Evolutionary conservation across 345 rosid species (phyloP).

Genomic region (Corymbia maculata): DNA sequence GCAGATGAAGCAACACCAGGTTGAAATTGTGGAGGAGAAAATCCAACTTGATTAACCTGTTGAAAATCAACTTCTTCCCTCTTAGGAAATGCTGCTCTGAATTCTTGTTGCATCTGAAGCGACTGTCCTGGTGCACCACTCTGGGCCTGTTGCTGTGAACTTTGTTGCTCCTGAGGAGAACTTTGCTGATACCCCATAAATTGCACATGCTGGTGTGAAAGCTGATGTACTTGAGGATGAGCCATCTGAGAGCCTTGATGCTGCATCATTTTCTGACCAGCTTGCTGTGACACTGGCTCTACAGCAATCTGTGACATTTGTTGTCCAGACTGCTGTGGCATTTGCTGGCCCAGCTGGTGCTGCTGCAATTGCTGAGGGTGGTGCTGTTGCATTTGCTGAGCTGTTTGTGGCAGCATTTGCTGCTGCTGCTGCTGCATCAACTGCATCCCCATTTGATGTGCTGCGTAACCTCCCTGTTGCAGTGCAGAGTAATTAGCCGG

Average conservation of each 20-base stretch:
- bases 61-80: conserved; percentile 55
- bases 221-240: conserved; percentile 47
- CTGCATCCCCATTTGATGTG: conserved; percentile 45
- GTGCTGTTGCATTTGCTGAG: conserved; percentile 50
- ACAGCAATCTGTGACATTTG: conserved; percentile 33
- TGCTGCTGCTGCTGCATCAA: conserved; percentile 43
- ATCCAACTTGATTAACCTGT: conserved; percentile 40
- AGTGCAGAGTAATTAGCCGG: conserved; percentile 28
- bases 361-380: conserved; percentile 30
- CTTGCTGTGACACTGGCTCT: conserved; percentile 38
- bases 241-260: conserved; percentile 30
- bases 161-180: conserved; percentile 32
- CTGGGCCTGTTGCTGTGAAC: conserved; percentile 38
- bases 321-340: conserved; percentile 36
- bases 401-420: conserved; percentile 30
- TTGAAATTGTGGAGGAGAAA: conserved; percentile 58
- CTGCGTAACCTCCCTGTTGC: conserved; percentile 41
- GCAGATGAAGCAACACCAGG: conserved; percentile 39
- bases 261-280: conserved; percentile 24
- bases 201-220: conserved; percentile 45
- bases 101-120: conserved; percentile 43
- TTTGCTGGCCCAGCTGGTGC: conserved; percentile 32
- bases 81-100: conserved; percentile 26
- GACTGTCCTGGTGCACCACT: conserved; percentile 47
- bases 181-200: conserved; percentile 52